These are phyloP conservation scores for Amphicarpaea edgeworthii DNA, from an alignment of 306 rosid species.

Conservation along the genomic window DNA sequence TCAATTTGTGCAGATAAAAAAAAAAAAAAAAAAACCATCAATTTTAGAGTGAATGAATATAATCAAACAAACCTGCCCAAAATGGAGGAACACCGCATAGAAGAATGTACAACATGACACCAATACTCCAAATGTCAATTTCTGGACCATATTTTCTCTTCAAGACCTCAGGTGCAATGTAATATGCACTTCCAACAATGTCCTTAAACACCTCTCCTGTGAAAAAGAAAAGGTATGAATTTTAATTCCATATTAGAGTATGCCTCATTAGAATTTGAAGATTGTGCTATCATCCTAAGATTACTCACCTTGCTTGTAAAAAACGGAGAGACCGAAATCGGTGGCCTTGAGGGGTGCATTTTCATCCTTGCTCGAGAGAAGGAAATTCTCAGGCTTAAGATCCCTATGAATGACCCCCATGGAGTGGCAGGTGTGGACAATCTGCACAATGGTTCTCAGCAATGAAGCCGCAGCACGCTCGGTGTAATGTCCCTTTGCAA, in stretches of 20 bases:
- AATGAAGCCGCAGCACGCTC: constrained; percentile 92
- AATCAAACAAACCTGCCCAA: constrained; percentile 94
- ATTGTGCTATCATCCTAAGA: background rate
- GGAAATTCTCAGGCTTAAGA: constrained; percentile 99
- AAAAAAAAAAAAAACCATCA: too few relatives aligned
- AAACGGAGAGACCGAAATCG: constrained; percentile 93
- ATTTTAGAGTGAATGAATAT: background rate
- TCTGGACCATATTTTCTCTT: constrained; percentile 93
- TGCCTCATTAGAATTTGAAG: constrained; percentile 1
- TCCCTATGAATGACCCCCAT: constrained; percentile 98
- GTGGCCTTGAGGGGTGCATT: constrained; percentile 93
- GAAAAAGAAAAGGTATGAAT: background rate
- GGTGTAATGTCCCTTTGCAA: constrained; percentile 93
- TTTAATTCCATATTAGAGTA: background rate
- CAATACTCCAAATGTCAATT: constrained; percentile 98
- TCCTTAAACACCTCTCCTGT: constrained; percentile 88
- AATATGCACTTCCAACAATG: constrained; percentile 92
- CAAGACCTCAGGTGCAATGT: constrained; percentile 98
- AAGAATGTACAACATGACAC: constrained; percentile 93
- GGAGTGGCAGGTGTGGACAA: constrained; percentile 92
- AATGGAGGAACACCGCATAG: constrained; percentile 94
- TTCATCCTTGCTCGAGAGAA: constrained; percentile 77
- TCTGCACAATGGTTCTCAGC: constrained; percentile 84
- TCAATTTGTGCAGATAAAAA: constrained; percentile 30
- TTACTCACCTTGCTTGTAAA: constrained; percentile 86